phyloP scores from a whole-genome alignment of 1,284 basidiomycete genomes.

The Phaffia rhodozyma region DNA sequence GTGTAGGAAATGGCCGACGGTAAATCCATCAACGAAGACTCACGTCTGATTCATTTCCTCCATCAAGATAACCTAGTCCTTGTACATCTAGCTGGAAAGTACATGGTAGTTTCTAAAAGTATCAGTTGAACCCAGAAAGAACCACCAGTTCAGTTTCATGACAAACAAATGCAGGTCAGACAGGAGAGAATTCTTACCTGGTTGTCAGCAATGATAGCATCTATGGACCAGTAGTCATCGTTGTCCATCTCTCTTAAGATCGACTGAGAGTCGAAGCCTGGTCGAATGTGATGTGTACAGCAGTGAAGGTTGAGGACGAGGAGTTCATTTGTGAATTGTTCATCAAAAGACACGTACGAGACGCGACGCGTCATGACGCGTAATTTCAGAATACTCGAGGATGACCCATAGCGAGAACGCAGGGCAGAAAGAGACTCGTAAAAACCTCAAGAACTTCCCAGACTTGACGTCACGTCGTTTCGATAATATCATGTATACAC shows the following conservation, averaged over 20 bases:
- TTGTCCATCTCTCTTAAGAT: conserved; percentile 45
- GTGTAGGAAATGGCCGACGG: background rate
- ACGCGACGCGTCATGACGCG: too few species aligned
- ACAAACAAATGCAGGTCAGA: background rate
- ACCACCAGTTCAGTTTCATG: background rate
- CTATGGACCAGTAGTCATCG: conserved; percentile 72
- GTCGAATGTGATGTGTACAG: too few species aligned
- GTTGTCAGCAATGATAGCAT: conserved; percentile 77
- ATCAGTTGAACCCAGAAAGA: background rate
- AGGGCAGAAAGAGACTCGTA: too few species aligned
- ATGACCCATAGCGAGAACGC: too few species aligned
- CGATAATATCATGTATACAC: too few species aligned
- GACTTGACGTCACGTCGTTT: too few species aligned
- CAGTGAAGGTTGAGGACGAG: too few species aligned
- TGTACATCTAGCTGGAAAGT: conserved; percentile 75
- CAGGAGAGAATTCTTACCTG: conserved; percentile 44
- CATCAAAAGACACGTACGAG: too few species aligned
- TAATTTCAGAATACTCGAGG: too few species aligned
- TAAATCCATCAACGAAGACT: conserved; percentile 23
- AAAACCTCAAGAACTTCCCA: too few species aligned
- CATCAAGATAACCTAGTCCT: conserved; percentile 73
- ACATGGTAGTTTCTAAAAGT: conserved; percentile 67
- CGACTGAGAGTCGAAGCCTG: background rate
- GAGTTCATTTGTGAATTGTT: too few species aligned
- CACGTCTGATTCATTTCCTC: conserved; percentile 67